These are phyloP conservation scores for Scheffersomyces quercinus DNA, from an alignment of 1,139 yeast genomes.

Conservation along the genomic window DNA sequence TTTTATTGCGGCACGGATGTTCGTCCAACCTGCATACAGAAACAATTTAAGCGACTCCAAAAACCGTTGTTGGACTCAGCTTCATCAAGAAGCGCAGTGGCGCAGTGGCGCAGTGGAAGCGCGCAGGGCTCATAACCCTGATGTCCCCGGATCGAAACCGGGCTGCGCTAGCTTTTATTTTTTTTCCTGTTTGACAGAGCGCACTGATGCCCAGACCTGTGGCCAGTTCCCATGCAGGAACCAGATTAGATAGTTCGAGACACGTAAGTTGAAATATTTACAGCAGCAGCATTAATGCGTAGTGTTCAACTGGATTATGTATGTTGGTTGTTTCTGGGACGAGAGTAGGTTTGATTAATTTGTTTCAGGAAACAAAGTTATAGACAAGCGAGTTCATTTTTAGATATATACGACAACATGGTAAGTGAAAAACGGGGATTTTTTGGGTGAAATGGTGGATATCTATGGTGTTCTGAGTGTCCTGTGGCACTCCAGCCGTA, in stretches of 20 bases:
- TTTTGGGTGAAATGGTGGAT: background rate
- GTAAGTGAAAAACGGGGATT: background rate
- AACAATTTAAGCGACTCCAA: too few relatives aligned
- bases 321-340: too few relatives aligned
- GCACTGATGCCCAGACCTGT: too few relatives aligned
- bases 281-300: background rate
- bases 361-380: too few relatives aligned
- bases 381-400: too few relatives aligned
- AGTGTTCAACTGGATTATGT: too few relatives aligned
- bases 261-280: slow-evolving; percentile 1
- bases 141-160: slow-evolving; percentile 99
- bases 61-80: too few relatives aligned
- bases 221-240: too few relatives aligned
- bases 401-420: background rate
- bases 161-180: slow-evolving; percentile 75
- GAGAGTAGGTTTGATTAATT: too few relatives aligned
- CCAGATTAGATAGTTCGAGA: background rate
- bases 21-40: too few relatives aligned
- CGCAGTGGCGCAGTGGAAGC: slow-evolving; percentile 99
- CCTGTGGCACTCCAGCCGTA: background rate
- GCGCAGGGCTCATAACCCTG: slow-evolving; percentile 99
- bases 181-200: background rate
- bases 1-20: too few relatives aligned
- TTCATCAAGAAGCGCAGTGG: slow-evolving; percentile 63
- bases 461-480: background rate